Percentiles rank a stretch among this genome's conserved stretches.
Conservation (phyloP, 2,329 filamentous ascomycete species). For the Trichoderma simmonsii region DNA sequence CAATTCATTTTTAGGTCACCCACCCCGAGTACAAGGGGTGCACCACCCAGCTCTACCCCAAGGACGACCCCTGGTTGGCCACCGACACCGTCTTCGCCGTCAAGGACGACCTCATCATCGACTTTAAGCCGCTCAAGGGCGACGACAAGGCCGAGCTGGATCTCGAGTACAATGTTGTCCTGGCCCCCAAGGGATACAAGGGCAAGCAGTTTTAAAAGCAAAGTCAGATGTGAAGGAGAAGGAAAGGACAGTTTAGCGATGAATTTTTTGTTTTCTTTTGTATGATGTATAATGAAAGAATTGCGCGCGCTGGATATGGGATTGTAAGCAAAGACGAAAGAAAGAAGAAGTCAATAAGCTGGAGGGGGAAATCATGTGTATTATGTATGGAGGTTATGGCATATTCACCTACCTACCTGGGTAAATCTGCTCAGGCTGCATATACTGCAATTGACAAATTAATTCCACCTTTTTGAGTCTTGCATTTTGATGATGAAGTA, state of each 20-base stretch:
- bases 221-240: no score
- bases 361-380: background rate
- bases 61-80: conserved; percentile 60
- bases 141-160: conserved; percentile 38
- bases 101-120: conserved; percentile 50
- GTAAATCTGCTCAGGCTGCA: background rate
- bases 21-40: conserved; percentile 66
- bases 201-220: conserved; percentile 31
- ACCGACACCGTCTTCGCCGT: conserved; percentile 49
- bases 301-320: background rate
- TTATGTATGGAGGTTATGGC: background rate
- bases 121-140: conserved; percentile 45
- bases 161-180: conserved; percentile 42
- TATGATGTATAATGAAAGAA: background rate
- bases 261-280: background rate
- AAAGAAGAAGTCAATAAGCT: background rate
- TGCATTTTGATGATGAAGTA: background rate
- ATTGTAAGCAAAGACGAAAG: background rate
- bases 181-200: conserved; percentile 46
- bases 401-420: background rate
- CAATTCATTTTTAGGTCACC: conserved; percentile 38
- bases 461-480: background rate
- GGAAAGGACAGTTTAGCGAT: background rate
- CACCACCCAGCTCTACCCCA: conserved; percentile 75
- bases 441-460: background rate